Evolutionary conservation across 2,329 filamentous ascomycete genomes (phyloP), one percentile per base, ranked within the genome.

Genomic region (Esteya vermicola): DNA sequence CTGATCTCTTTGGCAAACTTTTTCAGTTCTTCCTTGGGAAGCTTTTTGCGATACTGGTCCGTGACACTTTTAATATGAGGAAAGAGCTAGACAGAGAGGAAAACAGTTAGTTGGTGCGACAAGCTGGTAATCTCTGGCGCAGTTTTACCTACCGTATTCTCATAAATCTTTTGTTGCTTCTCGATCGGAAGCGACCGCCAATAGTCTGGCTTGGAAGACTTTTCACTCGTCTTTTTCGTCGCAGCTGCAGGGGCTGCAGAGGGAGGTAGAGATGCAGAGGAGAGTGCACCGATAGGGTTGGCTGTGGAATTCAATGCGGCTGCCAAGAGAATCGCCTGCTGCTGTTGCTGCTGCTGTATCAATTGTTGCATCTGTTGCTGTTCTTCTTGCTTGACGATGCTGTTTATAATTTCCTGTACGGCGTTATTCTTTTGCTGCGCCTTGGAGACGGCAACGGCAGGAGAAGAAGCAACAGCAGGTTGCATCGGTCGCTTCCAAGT

Each of bases 91-190:
- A 12, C 6, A 23, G n/a, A n/a, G n/a, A n/a, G n/a, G 8, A 10
- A 19, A 32, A 9, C 6, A 18, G 9, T 36, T 6, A n/a, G n/a
- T n/a, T n/a, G n/a, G n/a, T n/a, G n/a, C n/a, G n/a, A n/a, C n/a
- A n/a, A n/a, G n/a, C n/a, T n/a, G n/a, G n/a, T n/a, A n/a, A n/a
- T n/a, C n/a, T n/a, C n/a, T n/a, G n/a, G n/a, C n/a, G n/a, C n/a
- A n/a, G n/a, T n/a, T n/a, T n/a, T n/a, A 39, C 83, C 57, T 68
- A 93, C 85, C 38, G 86, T 93, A 54, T 88, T 88, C 58, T 95
- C 88, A 52, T 95, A 96, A 3, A 94, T 69, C 63, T 85, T 94
- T 73, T 86, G 93, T 60, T 91, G 85, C 61, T 95, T 95, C 48
- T 95, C 88, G 49, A 77, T 57, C 2, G 79, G 67, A 25, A 79